These are phyloP conservation scores for Puccinia coronata DNA, from an alignment of 1,284 basidiomycete species.

Conservation along the genomic window DNA sequence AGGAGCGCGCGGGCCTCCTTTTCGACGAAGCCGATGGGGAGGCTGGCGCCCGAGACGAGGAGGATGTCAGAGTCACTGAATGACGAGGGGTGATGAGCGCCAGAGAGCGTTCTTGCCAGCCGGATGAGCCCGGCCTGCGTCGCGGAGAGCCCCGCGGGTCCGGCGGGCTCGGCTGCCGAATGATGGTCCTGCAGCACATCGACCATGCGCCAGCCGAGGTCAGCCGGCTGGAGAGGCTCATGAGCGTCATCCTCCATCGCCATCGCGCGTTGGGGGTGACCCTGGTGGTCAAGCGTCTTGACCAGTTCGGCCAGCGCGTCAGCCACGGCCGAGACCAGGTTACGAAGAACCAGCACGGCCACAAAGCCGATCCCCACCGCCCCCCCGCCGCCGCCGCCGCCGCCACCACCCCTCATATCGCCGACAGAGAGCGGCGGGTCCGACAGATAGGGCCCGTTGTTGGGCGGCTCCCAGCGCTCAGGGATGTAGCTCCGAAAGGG, in stretches of 20 bases:
- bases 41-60: neutral
- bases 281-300: neutral
- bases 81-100: neutral
- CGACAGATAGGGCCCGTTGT: neutral
- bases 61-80: neutral
- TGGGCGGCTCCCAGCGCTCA: conserved; percentile 29
- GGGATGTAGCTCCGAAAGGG: conserved; percentile 1
- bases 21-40: neutral
- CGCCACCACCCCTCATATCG: too few species aligned
- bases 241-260: neutral
- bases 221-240: neutral
- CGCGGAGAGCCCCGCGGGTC: neutral
- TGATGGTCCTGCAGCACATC: neutral
- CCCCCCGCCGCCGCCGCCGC: conserved; percentile 19
- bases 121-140: neutral
- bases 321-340: conserved; percentile 12
- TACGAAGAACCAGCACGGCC: conserved; percentile 29
- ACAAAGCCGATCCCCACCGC: conserved; percentile 38
- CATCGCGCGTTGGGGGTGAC: neutral
- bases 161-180: neutral
- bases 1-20: neutral
- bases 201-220: neutral
- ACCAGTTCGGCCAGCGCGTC: conserved; percentile 9
- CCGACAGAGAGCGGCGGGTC: neutral
- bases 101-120: neutral